Conservation (phyloP, 208 protist genomes). For the Crithidia sp. region DNA sequence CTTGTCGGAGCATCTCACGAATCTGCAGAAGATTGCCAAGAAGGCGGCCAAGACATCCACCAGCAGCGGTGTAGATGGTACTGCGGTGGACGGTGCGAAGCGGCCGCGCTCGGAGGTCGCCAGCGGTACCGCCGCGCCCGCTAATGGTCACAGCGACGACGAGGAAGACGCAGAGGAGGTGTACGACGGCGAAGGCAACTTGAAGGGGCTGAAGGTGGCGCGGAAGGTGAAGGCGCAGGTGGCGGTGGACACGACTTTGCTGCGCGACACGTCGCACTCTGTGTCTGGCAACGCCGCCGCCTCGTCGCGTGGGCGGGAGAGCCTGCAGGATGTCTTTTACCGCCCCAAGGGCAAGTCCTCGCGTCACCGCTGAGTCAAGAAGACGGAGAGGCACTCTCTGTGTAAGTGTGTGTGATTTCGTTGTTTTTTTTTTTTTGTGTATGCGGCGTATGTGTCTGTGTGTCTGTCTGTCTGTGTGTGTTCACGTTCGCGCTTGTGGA, state of each 20-base stretch:
- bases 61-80: background rate
- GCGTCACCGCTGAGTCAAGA: slow-evolving; percentile 29
- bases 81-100: background rate
- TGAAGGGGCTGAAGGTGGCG: slow-evolving; percentile 78
- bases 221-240: slow-evolving; percentile 54
- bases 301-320: slow-evolving; percentile 15
- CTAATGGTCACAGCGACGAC: slow-evolving; percentile 9
- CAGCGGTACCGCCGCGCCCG: too few species aligned
- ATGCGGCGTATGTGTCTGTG: background rate
- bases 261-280: slow-evolving; percentile 67
- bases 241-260: slow-evolving; percentile 72
- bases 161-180: slow-evolving; percentile 63
- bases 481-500: too few species aligned
- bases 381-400: background rate
- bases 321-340: slow-evolving; percentile 78
- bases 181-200: slow-evolving; percentile 67
- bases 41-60: background rate
- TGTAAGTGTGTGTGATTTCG: background rate
- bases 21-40: slow-evolving; percentile 54
- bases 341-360: slow-evolving; percentile 68
- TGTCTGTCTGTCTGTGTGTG: slow-evolving; percentile 3
- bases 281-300: slow-evolving; percentile 42
- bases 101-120: background rate
- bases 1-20: slow-evolving; percentile 75
- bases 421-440: background rate